These are phyloP conservation scores for Teratosphaeria zuluensis DNA, from an alignment of 2,329 filamentous ascomycete species.

Conservation along the genomic window DNA sequence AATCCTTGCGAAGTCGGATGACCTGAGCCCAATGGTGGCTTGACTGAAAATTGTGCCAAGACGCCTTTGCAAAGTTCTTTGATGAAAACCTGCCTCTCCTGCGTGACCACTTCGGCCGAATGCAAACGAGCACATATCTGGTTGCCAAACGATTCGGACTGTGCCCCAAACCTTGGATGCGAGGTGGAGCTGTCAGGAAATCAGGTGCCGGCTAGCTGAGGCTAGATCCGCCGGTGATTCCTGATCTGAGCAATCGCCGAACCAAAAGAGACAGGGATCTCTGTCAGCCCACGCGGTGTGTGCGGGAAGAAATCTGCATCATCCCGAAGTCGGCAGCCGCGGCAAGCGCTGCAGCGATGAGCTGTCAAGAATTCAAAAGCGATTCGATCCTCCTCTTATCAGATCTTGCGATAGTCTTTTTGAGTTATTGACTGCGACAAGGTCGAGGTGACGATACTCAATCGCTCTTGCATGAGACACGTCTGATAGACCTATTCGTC, in stretches of 20 bases:
- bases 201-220: no score
- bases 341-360: neutral
- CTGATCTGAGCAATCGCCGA: neutral
- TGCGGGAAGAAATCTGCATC: no score
- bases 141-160: no score
- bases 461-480: neutral
- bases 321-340: neutral
- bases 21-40: neutral
- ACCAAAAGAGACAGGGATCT: neutral
- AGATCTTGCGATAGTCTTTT: neutral
- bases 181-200: no score
- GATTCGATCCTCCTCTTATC: neutral
- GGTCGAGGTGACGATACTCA: neutral
- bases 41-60: neutral
- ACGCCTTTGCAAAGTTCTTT: neutral
- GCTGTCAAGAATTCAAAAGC: neutral
- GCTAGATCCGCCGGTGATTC: no score
- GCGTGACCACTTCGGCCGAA: neutral
- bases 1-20: neutral
- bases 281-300: no score
- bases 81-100: neutral
- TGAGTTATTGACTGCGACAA: neutral
- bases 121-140: no score
- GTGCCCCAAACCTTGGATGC: no score
- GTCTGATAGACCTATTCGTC: neutral